These are phyloP conservation scores for Echinochloa phyllopogon DNA, from an alignment of 176 grass and related monocot species.

Conservation along the genomic window DNA sequence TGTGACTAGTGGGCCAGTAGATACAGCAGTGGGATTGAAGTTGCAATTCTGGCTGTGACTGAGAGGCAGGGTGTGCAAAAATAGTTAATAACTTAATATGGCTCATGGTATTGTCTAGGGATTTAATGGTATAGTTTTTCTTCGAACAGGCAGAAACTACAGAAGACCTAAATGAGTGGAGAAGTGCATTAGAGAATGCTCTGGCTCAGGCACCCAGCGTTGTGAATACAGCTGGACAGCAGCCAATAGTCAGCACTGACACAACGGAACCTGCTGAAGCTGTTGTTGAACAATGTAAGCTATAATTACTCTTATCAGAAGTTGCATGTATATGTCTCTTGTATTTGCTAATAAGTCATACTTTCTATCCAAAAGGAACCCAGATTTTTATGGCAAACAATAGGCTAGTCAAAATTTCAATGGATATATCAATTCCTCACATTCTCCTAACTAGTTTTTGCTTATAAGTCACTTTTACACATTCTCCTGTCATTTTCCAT, in stretches of 20 bases:
- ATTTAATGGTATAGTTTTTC: constrained; percentile 39
- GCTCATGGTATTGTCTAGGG: constrained; percentile 12
- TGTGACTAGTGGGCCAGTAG: constrained; percentile 28
- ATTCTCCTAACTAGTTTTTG: not conserved
- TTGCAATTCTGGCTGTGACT: constrained; percentile 16
- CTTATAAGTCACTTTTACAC: too few species aligned
- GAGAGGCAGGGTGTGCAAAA: not conserved
- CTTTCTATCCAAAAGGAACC: constrained; percentile 7
- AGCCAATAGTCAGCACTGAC: constrained; percentile 65
- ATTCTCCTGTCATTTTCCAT: constrained; percentile 10
- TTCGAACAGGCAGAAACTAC: constrained; percentile 80
- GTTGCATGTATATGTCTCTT: constrained; percentile 21
- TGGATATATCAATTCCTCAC: not conserved
- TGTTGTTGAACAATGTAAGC: constrained; percentile 68
- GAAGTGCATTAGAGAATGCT: constrained; percentile 86
- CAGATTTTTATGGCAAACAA: constrained; percentile 5
- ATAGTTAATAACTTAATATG: constrained; percentile 37
- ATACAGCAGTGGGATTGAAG: not conserved
- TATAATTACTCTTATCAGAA: constrained; percentile 23
- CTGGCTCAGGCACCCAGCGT: constrained; percentile 76
- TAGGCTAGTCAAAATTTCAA: constrained; percentile 3
- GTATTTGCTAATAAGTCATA: not conserved
- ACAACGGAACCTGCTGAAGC: constrained; percentile 51
- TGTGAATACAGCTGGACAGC: constrained; percentile 54
- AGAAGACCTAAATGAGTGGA: constrained; percentile 93